Evolutionary conservation across 2,329 filamentous ascomycete species (phyloP).

Genomic region (Chaetothyriales sp.): DNA sequence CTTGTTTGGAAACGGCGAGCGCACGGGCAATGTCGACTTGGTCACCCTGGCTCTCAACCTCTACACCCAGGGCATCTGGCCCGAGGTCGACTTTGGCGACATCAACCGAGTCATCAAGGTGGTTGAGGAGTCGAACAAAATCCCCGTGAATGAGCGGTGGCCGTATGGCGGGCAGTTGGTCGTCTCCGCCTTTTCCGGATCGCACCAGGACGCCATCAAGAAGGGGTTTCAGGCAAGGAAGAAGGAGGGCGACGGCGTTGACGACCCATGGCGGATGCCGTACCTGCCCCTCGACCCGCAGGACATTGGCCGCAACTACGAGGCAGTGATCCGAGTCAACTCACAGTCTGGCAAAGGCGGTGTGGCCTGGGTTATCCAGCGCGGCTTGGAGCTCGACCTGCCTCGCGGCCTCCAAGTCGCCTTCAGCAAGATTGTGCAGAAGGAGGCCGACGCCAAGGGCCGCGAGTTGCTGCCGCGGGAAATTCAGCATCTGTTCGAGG

Average conservation of each 20-base stretch:
- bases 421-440: conserved; percentile 78
- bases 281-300: conserved; percentile 87
- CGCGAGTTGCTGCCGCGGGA: conserved; percentile 74
- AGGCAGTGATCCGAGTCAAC: conserved; percentile 95
- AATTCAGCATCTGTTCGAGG: conserved; percentile 77
- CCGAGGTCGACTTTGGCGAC: conserved; percentile 81
- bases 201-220: conserved; percentile 92
- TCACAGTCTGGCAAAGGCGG: conserved; percentile 92
- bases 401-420: conserved; percentile 84
- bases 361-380: conserved; percentile 83
- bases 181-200: conserved; percentile 83
- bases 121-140: conserved; percentile 88
- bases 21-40: conserved; percentile 89
- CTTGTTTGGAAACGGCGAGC: conserved; percentile 85
- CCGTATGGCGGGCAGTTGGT: conserved; percentile 86
- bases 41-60: conserved; percentile 87
- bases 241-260: conserved; percentile 41
- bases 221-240: conserved; percentile 64
- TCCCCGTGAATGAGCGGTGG: conserved; percentile 75
- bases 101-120: conserved; percentile 73
- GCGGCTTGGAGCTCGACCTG: conserved; percentile 77
- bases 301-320: conserved; percentile 93
- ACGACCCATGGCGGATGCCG: conserved; percentile 69
- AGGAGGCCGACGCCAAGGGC: conserved; percentile 61
- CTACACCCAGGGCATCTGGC: conserved; percentile 82